Percentiles rank a stretch among this genome's conserved stretches.
Evolutionary conservation across 176 grass and related monocot species (phyloP).

Genomic region (Cocos nucifera): DNA sequence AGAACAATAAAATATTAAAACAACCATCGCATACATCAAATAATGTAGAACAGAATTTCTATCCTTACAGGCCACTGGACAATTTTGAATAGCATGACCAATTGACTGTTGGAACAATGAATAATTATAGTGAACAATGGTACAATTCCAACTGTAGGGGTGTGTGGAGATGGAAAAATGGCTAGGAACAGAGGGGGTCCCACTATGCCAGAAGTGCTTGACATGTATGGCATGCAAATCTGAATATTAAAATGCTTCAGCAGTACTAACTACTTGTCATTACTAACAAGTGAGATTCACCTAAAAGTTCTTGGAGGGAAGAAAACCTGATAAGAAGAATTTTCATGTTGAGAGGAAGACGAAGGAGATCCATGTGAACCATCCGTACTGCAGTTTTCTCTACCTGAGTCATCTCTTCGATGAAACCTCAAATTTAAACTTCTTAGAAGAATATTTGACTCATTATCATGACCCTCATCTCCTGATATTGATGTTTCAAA

Average conservation of each 20-base stretch:
- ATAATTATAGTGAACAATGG: too few species aligned
- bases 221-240: too few species aligned
- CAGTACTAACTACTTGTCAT: too few species aligned
- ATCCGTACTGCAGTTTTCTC: constrained; percentile 39
- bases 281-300: too few species aligned
- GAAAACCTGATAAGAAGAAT: constrained; percentile 54
- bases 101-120: too few species aligned
- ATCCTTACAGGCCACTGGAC: too few species aligned
- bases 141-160: too few species aligned
- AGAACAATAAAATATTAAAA: not conserved
- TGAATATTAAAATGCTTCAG: too few species aligned
- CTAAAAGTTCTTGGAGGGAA: not conserved
- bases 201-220: too few species aligned
- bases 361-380: constrained; percentile 19
- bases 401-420: constrained; percentile 43
- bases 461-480: constrained; percentile 63
- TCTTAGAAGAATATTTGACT: constrained; percentile 45
- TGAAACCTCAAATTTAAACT: constrained; percentile 66
- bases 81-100: too few species aligned
- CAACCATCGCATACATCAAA: constrained; percentile 1
- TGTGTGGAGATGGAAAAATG: too few species aligned
- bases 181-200: too few species aligned
- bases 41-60: not conserved
- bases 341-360: constrained; percentile 22
- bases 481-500: constrained; percentile 73